Conservation (phyloP, 2,329 filamentous ascomycete genomes). For the Rutstroemia sp. region DNA sequence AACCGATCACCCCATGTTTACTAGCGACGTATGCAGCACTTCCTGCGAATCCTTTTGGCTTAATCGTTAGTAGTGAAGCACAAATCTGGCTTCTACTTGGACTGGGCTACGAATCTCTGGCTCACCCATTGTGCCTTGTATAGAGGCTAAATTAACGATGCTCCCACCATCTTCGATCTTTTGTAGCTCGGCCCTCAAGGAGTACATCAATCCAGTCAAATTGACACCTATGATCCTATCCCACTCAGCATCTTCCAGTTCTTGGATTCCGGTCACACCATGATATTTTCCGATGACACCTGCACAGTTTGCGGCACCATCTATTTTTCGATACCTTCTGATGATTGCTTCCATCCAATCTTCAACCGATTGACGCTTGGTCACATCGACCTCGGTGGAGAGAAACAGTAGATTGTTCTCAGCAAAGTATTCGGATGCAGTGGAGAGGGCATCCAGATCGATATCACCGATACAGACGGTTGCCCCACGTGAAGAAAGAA, state of each 20-base stretch:
- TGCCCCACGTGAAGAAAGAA: conserved; percentile 20
- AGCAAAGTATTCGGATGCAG: conserved; percentile 29
- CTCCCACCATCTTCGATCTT: conserved; percentile 33
- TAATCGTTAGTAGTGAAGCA: conserved; percentile 23
- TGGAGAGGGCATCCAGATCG: conserved; percentile 14
- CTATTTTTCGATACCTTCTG: conserved; percentile 30
- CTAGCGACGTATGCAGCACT: conserved; percentile 21
- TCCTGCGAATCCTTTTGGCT: conserved; percentile 26
- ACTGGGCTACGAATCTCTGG: background rate
- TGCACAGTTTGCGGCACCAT: conserved; percentile 46
- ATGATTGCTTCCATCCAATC: conserved; percentile 33
- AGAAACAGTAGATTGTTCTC: conserved; percentile 18
- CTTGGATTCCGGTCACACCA: conserved; percentile 24
- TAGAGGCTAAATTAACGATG: conserved; percentile 38
- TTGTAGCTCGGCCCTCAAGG: conserved; percentile 31
- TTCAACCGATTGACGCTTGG: conserved; percentile 27
- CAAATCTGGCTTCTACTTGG: background rate
- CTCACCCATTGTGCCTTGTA: conserved; percentile 41
- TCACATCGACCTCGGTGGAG: conserved; percentile 30
- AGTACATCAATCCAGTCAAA: conserved; percentile 33
- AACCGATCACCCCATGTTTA: conserved; percentile 35
- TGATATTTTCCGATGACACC: conserved; percentile 31
- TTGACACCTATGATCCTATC: conserved; percentile 33
- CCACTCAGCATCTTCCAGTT: conserved; percentile 33
- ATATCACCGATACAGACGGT: conserved; percentile 23